Conservation (phyloP, 192 early-diverging fungal genomes). For the Podochytrium sp. region DNA sequence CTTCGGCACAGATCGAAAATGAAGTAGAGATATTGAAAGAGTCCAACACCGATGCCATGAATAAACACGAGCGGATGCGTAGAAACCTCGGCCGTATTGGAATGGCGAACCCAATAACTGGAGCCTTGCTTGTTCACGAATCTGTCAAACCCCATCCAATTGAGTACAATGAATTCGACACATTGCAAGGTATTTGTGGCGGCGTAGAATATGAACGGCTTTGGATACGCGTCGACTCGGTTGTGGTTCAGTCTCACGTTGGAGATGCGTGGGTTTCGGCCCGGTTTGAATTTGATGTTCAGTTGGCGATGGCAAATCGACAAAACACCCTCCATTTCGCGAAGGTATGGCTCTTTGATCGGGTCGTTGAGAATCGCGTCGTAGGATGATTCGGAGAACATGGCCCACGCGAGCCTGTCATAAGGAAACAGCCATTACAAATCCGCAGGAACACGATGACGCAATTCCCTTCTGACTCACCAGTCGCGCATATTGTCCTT, state of each 20-base stretch:
- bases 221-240: constrained; percentile 24
- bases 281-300: constrained; percentile 1
- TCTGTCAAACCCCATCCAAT: not conserved
- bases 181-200: not conserved
- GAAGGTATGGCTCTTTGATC: not conserved
- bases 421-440: not conserved
- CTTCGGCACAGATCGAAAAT: not conserved
- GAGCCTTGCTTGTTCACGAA: not conserved
- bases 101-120: constrained; percentile 1
- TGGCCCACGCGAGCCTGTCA: constrained; percentile 23
- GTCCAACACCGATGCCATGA: constrained; percentile 27
- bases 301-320: not conserved
- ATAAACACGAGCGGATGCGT: not conserved
- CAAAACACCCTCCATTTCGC: too few relatives aligned
- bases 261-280: constrained; percentile 3
- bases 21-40: constrained; percentile 16
- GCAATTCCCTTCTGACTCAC: not conserved
- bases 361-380: not conserved
- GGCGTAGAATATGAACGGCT: constrained; percentile 22
- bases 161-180: not conserved
- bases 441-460: not conserved
- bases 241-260: constrained; percentile 15
- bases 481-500: constrained; percentile 10
- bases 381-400: not conserved
- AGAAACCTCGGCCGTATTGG: not conserved